Evolutionary conservation across 768 basidiomycete genomes (phyloP), one percentile per base, ranked within the genome.

Genomic region (Collybia sordida): DNA sequence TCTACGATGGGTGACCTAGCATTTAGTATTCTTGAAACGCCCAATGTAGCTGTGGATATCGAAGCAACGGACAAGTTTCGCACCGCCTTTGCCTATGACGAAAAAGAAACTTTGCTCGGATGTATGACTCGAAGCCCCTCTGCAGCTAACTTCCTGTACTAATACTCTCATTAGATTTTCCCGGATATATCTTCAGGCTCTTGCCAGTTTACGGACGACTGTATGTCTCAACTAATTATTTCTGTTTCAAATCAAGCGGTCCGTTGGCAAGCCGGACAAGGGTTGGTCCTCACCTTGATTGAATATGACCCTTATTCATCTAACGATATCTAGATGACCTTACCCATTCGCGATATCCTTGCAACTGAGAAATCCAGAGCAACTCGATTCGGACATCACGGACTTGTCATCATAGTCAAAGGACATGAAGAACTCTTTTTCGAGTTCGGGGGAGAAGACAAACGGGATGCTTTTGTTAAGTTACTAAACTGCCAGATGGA

Each of bases 351-450:
- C 37, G 96, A 98, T 66, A 82, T 98, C 34, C 73, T 98, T 36
- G 80, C 91, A 9, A 77, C 82, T 4, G 90, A 97, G 67, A 88
- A 82, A 63, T 85, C 88, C 7, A 92, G 86, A 66, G 90, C 94
- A 1, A 89, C 90, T 55, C 83, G 90, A 19, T 92, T 97, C 64
- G 92, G 90, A 5, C 93, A 93, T 61, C 82, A 88, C 60, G 96
- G 96, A 22, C 79, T 98, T 17, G 83, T 90, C 28, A 75, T 98
- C 49, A 86, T 98, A 47, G 84, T 99, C 58, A 91, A 89, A 60
- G 96, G 96, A 0, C 93, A 98, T 63, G 96, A 99, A 69, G 96
- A 99, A 64, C 75, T 98, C 8, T 99, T 99, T 74, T 89, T 98
- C 59, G 97, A 99, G 68, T 96, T 99, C 64, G 75, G 79, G 36